A percentile compares a stretch with the other conserved stretches of the same genome.
These are phyloP conservation scores for Lipomyces yamanashiensis DNA, from an alignment of 805 yeast genomes.

Conservation along the genomic window DNA sequence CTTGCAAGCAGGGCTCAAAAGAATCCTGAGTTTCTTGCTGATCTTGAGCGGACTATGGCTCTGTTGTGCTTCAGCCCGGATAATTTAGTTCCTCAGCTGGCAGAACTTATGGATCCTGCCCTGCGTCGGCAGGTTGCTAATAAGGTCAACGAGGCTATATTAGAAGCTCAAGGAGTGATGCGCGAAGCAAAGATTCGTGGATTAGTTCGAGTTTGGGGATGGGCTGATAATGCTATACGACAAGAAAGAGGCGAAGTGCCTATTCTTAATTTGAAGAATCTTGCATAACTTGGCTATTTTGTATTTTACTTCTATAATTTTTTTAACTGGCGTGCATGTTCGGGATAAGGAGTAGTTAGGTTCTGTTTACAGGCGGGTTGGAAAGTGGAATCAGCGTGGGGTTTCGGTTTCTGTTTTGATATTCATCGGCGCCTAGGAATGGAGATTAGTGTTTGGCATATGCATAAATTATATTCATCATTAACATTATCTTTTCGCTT, in stretches of 20 bases:
- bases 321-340: constrained; percentile 9
- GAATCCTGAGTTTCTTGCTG: constrained; percentile 60
- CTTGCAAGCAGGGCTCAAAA: constrained; percentile 64
- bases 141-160: constrained; percentile 68
- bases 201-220: constrained; percentile 63
- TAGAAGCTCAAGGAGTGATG: constrained; percentile 48
- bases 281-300: constrained; percentile 5
- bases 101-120: constrained; percentile 60
- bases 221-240: constrained; percentile 59
- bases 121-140: constrained; percentile 69
- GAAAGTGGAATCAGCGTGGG: background rate
- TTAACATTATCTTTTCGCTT: background rate
- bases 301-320: background rate
- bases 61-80: constrained; percentile 58
- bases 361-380: background rate
- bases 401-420: background rate
- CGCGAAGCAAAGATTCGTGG: constrained; percentile 53
- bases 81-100: constrained; percentile 50
- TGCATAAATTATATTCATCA: background rate
- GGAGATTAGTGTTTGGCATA: background rate
- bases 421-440: background rate
- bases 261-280: constrained; percentile 16
- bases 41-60: constrained; percentile 84
- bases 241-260: constrained; percentile 31
- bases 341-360: constrained; percentile 8